These are phyloP conservation scores for Colletotrichum godetiae DNA, from an alignment of 2,329 filamentous ascomycete species.

Conservation along the genomic window DNA sequence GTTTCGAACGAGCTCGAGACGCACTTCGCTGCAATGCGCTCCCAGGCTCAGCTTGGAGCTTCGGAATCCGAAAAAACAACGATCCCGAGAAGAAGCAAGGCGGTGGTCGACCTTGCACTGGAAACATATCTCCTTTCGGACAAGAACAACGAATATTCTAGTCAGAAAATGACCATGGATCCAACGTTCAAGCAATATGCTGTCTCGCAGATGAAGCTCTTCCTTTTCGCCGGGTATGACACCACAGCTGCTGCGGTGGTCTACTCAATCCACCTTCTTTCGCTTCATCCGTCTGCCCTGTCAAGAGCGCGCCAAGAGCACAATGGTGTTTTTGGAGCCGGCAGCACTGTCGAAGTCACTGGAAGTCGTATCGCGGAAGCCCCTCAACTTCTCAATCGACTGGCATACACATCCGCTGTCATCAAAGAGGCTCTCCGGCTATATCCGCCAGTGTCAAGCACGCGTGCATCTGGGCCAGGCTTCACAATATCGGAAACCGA, in stretches of 20 bases:
- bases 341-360: constrained; percentile 49
- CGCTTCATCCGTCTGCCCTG: constrained; percentile 39
- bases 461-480: constrained; percentile 48
- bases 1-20: neutral
- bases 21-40: neutral
- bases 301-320: constrained; percentile 44
- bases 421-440: constrained; percentile 65
- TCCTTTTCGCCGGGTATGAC: constrained; percentile 47
- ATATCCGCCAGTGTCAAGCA: constrained; percentile 58
- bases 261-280: constrained; percentile 39
- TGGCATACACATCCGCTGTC: constrained; percentile 62
- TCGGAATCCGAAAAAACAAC: neutral
- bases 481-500: constrained; percentile 53
- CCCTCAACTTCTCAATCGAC: constrained; percentile 58
- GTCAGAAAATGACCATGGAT: constrained; percentile 38
- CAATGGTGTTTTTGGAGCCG: constrained; percentile 56
- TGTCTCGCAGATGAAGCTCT: constrained; percentile 43
- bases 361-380: constrained; percentile 52
- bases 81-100: neutral
- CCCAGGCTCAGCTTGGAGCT: neutral
- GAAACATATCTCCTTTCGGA: constrained; percentile 38
- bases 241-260: constrained; percentile 44
- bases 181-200: constrained; percentile 42
- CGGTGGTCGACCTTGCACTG: constrained; percentile 41
- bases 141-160: neutral